Base-by-base conservation (phyloP, 176 grass and related monocot genomes). In the Cenchrus fungigraminus region DNA sequence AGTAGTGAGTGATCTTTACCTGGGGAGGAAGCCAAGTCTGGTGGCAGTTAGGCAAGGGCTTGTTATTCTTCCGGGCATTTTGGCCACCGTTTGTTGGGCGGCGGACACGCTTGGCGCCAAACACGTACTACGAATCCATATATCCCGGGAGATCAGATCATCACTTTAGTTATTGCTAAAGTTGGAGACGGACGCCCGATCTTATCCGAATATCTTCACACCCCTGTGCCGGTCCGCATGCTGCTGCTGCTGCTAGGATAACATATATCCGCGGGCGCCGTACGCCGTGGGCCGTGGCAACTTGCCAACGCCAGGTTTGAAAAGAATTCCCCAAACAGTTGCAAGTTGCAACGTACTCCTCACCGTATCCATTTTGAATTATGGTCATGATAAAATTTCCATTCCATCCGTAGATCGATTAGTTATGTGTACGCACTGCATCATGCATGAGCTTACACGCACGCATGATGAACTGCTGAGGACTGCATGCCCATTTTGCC, bases 41-140 rank as follows among this genome's bases (percentile, higher is more conserved):
- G 66, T 66, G 9, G 74, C 37, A 47, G 70, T 72, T 72, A 56
- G 74, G 74, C 80, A 25, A 25, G 74, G 16, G 20, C 50, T 28
- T 32, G 31, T 32, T 32, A 40, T 4, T 63, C 59, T 44, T 73
- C 60, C 3, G 43, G 9, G 34, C 78, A n/a, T 74, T 16, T 42
- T 17, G 44, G 12, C 12, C 75, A 59, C 12, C 6, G 37, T 40
- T 40, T 40, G 37, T 40, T 40, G 37, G 37, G 37, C 37, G 37
- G 37, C 37, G 51, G 17, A 20, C 68, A 22, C 6, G 51, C 20
- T 57, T 9, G 0, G 68, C 87, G 49, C 53, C 61, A 9, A 85
- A 85, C 77, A 85, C 82, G 87, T 74, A 68, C 37, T 40, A 40
- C 61, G 31, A 25, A 25, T 25, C 82, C 87, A 6, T 12, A 17